Conservation (phyloP, 768 basidiomycete genomes). For the Agaricus bisporus region DNA sequence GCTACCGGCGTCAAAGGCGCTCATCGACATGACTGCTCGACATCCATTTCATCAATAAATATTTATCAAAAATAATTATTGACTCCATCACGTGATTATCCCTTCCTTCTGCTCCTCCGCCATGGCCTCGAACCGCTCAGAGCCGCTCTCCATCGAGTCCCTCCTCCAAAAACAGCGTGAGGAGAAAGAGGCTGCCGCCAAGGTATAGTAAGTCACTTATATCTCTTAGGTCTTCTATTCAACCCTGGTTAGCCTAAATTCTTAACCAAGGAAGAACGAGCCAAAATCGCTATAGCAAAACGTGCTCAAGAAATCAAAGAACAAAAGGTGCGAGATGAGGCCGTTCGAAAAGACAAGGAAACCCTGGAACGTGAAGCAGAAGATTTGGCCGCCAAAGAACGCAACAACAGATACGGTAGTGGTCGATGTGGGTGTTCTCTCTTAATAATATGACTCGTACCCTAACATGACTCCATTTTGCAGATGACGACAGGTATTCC, state of each 20-base stretch:
- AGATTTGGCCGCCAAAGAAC: constrained; percentile 42
- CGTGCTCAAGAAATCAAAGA: constrained; percentile 78
- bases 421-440: constrained; percentile 31
- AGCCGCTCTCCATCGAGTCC: constrained; percentile 86
- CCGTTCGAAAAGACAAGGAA: constrained; percentile 54
- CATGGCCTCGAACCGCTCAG: constrained; percentile 45
- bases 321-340: constrained; percentile 63
- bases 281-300: constrained; percentile 81
- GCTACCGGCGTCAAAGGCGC: constrained; percentile 29
- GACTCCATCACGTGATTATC: background rate
- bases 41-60: background rate
- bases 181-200: constrained; percentile 87
- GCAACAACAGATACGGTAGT: constrained; percentile 35
- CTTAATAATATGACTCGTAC: constrained; percentile 9
- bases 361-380: constrained; percentile 73
- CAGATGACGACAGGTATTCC: constrained; percentile 51
- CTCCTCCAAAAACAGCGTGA: constrained; percentile 81
- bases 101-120: constrained; percentile 8
- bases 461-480: constrained; percentile 10
- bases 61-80: background rate
- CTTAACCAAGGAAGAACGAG: constrained; percentile 87
- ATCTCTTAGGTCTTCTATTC: background rate
- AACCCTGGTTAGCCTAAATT: constrained; percentile 72
- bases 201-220: constrained; percentile 41
- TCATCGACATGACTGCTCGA: constrained; percentile 9